A percentile compares a stretch with the other conserved stretches of the same genome.
Evolutionary conservation across 768 basidiomycete genomes (phyloP).

Genomic region (Lanmaoa pseudosensibilis): DNA sequence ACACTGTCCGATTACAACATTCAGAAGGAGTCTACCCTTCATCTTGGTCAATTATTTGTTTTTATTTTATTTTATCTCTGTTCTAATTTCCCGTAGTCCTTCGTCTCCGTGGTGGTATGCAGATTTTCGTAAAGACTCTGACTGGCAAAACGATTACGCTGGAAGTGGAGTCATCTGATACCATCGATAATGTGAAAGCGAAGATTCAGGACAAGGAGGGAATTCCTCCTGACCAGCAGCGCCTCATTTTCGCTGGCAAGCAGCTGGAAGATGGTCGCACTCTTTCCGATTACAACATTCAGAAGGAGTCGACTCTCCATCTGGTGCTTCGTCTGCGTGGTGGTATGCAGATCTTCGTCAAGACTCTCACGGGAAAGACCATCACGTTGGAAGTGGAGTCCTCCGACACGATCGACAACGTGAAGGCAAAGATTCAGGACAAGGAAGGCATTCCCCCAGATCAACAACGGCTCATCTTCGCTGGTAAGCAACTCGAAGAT

Average conservation of each 20-base stretch:
- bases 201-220: constrained; percentile 86
- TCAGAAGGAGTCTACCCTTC: constrained; percentile 83
- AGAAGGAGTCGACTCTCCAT: constrained; percentile 80
- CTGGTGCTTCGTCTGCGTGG: constrained; percentile 73
- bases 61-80: fast-evolving
- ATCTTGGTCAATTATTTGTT: constrained; percentile 21
- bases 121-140: constrained; percentile 85
- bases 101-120: constrained; percentile 88
- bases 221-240: constrained; percentile 82
- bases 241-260: constrained; percentile 91
- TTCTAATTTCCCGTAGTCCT: constrained; percentile 45
- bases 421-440: constrained; percentile 77
- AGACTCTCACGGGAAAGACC: constrained; percentile 74
- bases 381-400: constrained; percentile 77
- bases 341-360: constrained; percentile 72
- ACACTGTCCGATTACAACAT: constrained; percentile 91
- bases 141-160: constrained; percentile 92
- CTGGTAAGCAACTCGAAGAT: constrained; percentile 78
- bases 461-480: constrained; percentile 78
- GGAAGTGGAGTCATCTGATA: constrained; percentile 91
- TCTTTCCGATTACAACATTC: constrained; percentile 76
- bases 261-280: constrained; percentile 94
- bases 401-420: constrained; percentile 74
- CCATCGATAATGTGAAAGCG: constrained; percentile 87
- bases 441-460: constrained; percentile 81